Conservation (phyloP, 1,139 yeast species). For the Kodamaea ohmeri region DNA sequence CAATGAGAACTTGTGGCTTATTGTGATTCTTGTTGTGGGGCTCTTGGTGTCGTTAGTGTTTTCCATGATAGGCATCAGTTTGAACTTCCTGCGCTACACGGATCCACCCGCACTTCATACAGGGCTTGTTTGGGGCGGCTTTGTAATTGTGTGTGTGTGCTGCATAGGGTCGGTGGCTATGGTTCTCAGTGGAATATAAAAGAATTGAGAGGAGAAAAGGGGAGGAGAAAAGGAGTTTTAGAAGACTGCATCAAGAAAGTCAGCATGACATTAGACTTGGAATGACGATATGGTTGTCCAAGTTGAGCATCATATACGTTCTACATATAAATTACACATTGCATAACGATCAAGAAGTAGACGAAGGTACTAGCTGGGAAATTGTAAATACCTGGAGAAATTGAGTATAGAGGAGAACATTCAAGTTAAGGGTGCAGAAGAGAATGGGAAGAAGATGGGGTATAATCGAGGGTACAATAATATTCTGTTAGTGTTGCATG, state of each 20-base stretch:
- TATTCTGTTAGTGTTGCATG: too few species aligned
- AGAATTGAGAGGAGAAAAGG: not conserved
- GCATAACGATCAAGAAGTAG: too few species aligned
- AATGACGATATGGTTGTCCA: too few species aligned
- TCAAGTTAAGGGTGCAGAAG: too few species aligned
- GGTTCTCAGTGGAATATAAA: constrained; percentile 10
- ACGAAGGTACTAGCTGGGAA: too few species aligned
- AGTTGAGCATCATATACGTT: too few species aligned
- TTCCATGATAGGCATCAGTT: constrained; percentile 33
- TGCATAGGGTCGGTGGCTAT: constrained; percentile 23
- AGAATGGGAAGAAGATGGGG: too few species aligned
- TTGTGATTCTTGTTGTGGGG: constrained; percentile 35
- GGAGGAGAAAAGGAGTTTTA: too few species aligned
- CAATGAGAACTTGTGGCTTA: constrained; percentile 33
- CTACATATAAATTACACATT: too few species aligned
- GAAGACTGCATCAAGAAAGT: not conserved
- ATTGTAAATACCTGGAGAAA: too few species aligned
- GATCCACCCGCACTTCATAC: constrained; percentile 29
- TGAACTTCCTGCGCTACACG: constrained; percentile 29
- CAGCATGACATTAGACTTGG: not conserved
- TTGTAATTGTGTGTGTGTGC: constrained; percentile 27
- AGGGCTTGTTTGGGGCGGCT: constrained; percentile 30
- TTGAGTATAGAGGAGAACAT: too few species aligned
- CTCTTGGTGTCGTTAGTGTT: constrained; percentile 33
- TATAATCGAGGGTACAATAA: too few species aligned